These are phyloP conservation scores for Phytophthora multivora DNA, from an alignment of 352 stramenopile species.

Conservation along the genomic window DNA sequence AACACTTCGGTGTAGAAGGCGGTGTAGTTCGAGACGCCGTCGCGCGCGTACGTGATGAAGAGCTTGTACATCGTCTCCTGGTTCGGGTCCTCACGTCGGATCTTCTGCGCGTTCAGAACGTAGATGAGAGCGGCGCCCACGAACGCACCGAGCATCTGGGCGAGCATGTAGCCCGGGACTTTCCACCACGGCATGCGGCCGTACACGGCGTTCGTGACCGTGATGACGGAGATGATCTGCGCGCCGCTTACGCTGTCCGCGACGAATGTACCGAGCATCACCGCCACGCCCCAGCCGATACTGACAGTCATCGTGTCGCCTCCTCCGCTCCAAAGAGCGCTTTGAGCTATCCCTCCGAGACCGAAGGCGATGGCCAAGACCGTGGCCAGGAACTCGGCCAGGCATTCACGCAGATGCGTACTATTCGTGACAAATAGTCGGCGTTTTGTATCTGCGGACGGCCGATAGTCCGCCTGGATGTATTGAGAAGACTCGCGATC, in stretches of 20 bases:
- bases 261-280: constrained; percentile 58
- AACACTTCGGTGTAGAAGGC: constrained; percentile 41
- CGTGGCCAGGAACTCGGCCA: constrained; percentile 55
- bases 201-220: constrained; percentile 50
- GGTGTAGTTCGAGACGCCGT: constrained; percentile 28
- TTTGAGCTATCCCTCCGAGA: constrained; percentile 49
- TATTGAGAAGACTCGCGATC: constrained; percentile 12
- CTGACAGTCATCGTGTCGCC: constrained; percentile 59
- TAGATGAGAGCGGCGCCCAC: constrained; percentile 31
- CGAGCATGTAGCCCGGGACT: constrained; percentile 44
- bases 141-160: constrained; percentile 39
- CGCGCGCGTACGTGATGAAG: constrained; percentile 32
- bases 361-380: constrained; percentile 57
- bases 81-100: constrained; percentile 29
- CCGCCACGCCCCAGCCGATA: constrained; percentile 55
- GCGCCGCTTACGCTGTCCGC: constrained; percentile 47
- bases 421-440: constrained; percentile 23
- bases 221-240: constrained; percentile 65
- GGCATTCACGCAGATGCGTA: constrained; percentile 47
- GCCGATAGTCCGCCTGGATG: constrained; percentile 12
- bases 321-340: constrained; percentile 38
- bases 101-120: constrained; percentile 32
- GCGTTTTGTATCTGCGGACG: not conserved
- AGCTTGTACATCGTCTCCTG: constrained; percentile 29
- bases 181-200: constrained; percentile 51